phyloP scores from a whole-genome alignment of 1,284 basidiomycete species.

The Tranzscheliella williamsii region DNA sequence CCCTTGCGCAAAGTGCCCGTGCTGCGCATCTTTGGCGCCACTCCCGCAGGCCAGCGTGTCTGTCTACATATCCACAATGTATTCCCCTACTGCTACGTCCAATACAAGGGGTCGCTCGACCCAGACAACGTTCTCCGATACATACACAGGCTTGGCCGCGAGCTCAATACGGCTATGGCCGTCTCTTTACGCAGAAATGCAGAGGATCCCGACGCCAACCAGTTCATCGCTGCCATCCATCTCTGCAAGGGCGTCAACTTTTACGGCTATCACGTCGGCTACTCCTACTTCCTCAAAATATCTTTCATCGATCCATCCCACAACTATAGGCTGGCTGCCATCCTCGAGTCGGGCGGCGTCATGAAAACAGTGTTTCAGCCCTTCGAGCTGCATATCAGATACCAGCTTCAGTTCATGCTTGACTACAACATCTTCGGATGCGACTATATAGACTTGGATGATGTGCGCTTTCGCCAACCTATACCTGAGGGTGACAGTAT shows the following conservation, averaged over 20 bases:
- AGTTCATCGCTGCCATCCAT: conserved; percentile 65
- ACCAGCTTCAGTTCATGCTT: conserved; percentile 87
- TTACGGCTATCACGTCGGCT: conserved; percentile 88
- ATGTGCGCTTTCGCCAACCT: conserved; percentile 65
- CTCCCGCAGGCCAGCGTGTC: conserved; percentile 75
- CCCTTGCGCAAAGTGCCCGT: conserved; percentile 69
- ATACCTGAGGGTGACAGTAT: conserved; percentile 60
- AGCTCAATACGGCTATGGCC: conserved; percentile 67
- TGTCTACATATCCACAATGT: conserved; percentile 84
- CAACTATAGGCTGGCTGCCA: conserved; percentile 46
- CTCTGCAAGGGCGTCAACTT: conserved; percentile 93
- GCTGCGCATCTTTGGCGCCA: conserved; percentile 82
- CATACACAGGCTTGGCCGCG: conserved; percentile 70
- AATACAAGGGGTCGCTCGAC: conserved; percentile 61
- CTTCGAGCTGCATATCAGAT: conserved; percentile 83
- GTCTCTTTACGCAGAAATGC: conserved; percentile 37
- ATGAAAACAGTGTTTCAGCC: conserved; percentile 70
- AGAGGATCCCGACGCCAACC: conserved; percentile 24
- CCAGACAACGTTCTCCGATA: conserved; percentile 69
- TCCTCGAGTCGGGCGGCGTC: conserved; percentile 50
- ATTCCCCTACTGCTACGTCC: conserved; percentile 67
- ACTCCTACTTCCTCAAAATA: conserved; percentile 88
- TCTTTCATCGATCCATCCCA: conserved; percentile 68
- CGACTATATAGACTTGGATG: conserved; percentile 75
- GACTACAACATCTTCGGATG: conserved; percentile 96